Evolutionary conservation across 2,329 filamentous ascomycete species (phyloP).

Genomic region (Coleophoma cylindrospora): DNA sequence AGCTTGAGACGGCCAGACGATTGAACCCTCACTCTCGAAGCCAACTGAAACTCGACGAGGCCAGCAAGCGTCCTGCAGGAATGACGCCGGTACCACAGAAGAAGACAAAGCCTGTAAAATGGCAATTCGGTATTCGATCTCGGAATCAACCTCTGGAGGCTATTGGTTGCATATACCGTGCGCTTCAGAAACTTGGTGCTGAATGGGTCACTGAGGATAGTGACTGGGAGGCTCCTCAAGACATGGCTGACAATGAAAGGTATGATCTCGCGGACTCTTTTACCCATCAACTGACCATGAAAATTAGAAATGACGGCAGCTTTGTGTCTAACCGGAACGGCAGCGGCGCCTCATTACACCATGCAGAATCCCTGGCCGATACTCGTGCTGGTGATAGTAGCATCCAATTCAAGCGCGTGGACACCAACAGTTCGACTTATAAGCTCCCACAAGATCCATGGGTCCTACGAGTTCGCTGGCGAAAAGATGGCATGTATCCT

Average conservation of each 20-base stretch:
- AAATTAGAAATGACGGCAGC: constrained; percentile 30
- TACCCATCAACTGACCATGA: constrained; percentile 6
- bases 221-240: constrained; percentile 27
- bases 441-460: constrained; percentile 89
- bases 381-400: constrained; percentile 20
- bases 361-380: constrained; percentile 30
- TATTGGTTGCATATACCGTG: constrained; percentile 91
- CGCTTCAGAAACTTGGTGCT: constrained; percentile 79
- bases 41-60: constrained; percentile 63
- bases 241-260: constrained; percentile 32
- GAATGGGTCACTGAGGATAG: constrained; percentile 74
- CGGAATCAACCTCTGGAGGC: constrained; percentile 93
- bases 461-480: constrained; percentile 88
- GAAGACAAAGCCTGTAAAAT: constrained; percentile 77
- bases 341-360: constrained; percentile 30
- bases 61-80: constrained; percentile 51
- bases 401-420: constrained; percentile 29
- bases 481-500: constrained; percentile 69
- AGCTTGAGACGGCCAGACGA: constrained; percentile 73
- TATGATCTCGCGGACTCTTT: constrained; percentile 20
- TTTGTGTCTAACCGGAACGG: constrained; percentile 30
- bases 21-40: constrained; percentile 81
- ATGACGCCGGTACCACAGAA: constrained; percentile 63
- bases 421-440: constrained; percentile 57
- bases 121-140: constrained; percentile 97